These are phyloP conservation scores for Samsoniella hepiali DNA, from an alignment of 2,329 filamentous ascomycete genomes.

Conservation along the genomic window DNA sequence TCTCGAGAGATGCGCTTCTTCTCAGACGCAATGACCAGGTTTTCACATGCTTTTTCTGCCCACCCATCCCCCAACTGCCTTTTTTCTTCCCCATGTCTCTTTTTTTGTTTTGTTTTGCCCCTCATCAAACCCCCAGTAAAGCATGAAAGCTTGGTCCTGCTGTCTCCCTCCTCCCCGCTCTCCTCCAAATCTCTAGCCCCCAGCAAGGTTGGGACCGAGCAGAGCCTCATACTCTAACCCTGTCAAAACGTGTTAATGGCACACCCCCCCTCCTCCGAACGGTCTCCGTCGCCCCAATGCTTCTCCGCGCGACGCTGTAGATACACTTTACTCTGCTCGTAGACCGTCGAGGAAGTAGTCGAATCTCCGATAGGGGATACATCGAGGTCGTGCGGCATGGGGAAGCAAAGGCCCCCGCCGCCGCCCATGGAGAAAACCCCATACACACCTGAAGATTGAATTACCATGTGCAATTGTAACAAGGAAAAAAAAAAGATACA, in stretches of 20 bases:
- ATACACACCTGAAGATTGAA: not conserved
- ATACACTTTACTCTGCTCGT: not conserved
- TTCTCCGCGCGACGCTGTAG: not conserved
- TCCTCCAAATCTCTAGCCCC: not conserved
- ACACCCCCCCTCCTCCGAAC: not conserved
- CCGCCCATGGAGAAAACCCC: too few relatives aligned
- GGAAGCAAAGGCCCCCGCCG: too few relatives aligned
- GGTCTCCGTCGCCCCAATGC: not conserved
- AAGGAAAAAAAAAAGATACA: not conserved
- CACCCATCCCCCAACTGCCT: not conserved
- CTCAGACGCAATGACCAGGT: constrained; percentile 1
- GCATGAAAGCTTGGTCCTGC: not conserved
- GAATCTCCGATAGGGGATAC: not conserved
- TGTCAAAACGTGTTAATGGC: not conserved
- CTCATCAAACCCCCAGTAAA: not conserved
- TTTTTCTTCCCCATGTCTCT: not conserved
- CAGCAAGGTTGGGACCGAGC: not conserved
- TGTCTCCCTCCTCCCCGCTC: not conserved
- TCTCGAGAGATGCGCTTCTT: not conserved
- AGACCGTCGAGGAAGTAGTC: not conserved
- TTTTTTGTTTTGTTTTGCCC: not conserved
- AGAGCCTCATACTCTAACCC: not conserved
- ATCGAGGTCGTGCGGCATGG: not conserved
- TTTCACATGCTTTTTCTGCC: not conserved
- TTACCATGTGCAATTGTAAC: not conserved